phyloP scores from a whole-genome alignment of 306 rosid species.

The Pyrus pyrifolia region DNA sequence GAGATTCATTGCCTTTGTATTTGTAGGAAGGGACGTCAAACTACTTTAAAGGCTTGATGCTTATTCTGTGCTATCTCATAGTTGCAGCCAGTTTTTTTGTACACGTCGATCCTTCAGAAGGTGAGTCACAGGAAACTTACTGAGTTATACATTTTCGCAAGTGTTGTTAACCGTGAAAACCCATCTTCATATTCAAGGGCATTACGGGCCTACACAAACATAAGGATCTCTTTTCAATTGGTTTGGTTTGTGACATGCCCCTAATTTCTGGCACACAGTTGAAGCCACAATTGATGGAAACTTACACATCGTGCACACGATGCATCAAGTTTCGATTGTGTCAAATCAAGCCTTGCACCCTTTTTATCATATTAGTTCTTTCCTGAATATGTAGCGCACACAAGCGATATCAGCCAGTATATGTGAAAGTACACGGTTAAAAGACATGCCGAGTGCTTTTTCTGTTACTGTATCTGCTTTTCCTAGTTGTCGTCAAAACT shows the following conservation, averaged over 20 bases:
- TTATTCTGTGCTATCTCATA: constrained; percentile 81
- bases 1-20: constrained; percentile 10
- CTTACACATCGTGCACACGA: no score
- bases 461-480: no score
- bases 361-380: neutral
- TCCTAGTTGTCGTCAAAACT: neutral
- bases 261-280: no score
- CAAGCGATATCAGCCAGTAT: no score
- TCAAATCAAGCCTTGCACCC: no score
- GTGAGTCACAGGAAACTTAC: constrained; percentile 36
- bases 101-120: constrained; percentile 65
- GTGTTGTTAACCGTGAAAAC: neutral
- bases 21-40: constrained; percentile 88
- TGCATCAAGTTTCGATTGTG: no score
- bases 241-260: no score
- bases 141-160: neutral
- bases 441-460: no score
- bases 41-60: constrained; percentile 94
- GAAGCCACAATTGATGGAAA: no score
- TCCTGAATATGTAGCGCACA: no score
- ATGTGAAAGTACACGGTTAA: no score
- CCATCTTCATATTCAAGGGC: neutral
- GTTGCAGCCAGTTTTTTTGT: constrained; percentile 94
- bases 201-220: neutral
- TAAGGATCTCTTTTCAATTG: no score